Percentiles rank a stretch among this genome's conserved stretches.
Conservation (phyloP, 805 yeast genomes). For the Hanseniaspora clermontiae region DNA sequence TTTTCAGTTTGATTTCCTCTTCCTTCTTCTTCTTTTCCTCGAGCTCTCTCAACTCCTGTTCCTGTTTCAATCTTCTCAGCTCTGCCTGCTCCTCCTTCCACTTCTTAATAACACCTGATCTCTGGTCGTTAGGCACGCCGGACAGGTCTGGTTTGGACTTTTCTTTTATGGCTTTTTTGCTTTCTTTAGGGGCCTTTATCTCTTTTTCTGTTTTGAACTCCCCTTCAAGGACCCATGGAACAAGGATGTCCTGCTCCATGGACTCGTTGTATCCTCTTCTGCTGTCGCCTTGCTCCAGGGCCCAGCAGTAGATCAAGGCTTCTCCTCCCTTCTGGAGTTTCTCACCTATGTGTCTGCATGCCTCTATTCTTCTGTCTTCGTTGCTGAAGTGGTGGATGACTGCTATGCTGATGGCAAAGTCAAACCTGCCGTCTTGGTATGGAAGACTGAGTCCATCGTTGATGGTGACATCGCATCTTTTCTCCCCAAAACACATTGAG, state of each 20-base stretch:
- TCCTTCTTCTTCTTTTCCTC: conserved; percentile 17
- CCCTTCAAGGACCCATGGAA: conserved; percentile 81
- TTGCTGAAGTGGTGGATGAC: conserved; percentile 95
- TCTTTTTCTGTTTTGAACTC: conserved; percentile 30
- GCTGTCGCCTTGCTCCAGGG: conserved; percentile 77
- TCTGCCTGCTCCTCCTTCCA: conserved; percentile 25
- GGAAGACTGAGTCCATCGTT: conserved; percentile 72
- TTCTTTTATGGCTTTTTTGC: conserved; percentile 16
- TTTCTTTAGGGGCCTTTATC: conserved; percentile 21
- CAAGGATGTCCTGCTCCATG: conserved; percentile 83
- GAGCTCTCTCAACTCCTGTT: conserved; percentile 17
- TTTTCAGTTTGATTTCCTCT: conserved; percentile 24
- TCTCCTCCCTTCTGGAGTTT: conserved; percentile 49
- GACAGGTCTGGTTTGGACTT: conserved; percentile 22
- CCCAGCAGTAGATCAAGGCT: conserved; percentile 89
- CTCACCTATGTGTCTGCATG: conserved; percentile 55
- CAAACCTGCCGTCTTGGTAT: conserved; percentile 36
- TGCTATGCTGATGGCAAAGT: conserved; percentile 89
- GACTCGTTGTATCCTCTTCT: conserved; percentile 86
- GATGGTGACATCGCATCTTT: conserved; percentile 43
- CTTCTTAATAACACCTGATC: conserved; percentile 22
- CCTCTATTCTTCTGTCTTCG: conserved; percentile 60
- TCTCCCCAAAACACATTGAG: conserved; percentile 11
- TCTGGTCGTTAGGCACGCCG: conserved; percentile 21
- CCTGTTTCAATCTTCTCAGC: conserved; percentile 14